Conservation (phyloP, 2,329 filamentous ascomycete genomes). For the Fusarium irregulare region DNA sequence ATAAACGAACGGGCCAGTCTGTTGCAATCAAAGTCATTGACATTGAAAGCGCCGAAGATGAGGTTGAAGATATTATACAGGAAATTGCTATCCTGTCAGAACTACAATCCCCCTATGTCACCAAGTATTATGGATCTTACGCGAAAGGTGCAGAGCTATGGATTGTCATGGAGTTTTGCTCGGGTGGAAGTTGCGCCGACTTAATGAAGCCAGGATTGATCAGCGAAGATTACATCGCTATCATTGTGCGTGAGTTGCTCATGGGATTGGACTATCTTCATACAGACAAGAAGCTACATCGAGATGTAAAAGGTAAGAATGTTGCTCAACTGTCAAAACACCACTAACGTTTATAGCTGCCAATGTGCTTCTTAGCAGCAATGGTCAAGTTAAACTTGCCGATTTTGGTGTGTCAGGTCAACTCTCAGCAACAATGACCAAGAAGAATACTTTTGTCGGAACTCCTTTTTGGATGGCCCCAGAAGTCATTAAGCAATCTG, state of each 20-base stretch:
- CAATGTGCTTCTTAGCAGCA: slow-evolving; percentile 88
- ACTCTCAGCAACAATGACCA: slow-evolving; percentile 97
- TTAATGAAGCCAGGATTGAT: slow-evolving; percentile 94
- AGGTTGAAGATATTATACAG: slow-evolving; percentile 99
- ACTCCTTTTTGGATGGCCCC: slow-evolving; percentile 99
- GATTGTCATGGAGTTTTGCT: slow-evolving; percentile 99
- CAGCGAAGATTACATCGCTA: slow-evolving; percentile 95
- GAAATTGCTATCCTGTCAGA: slow-evolving; percentile 98
- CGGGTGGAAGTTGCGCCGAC: slow-evolving; percentile 94
- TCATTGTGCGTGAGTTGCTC: slow-evolving; percentile 90
- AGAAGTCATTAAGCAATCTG: slow-evolving; percentile 98
- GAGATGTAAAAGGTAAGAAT: slow-evolving; percentile 87
- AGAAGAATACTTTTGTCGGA: slow-evolving; percentile 98
- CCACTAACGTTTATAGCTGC: slow-evolving; percentile 69
- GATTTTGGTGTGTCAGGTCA: slow-evolving; percentile 98
- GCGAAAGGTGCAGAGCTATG: slow-evolving; percentile 95
- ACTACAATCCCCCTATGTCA: slow-evolving; percentile 94
- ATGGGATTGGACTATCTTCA: slow-evolving; percentile 93
- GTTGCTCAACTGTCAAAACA: neutral
- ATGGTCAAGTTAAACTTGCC: slow-evolving; percentile 94
- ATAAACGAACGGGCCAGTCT: slow-evolving; percentile 90
- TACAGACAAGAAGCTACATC: slow-evolving; percentile 93
- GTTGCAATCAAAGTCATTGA: slow-evolving; percentile 99
- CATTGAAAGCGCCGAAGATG: slow-evolving; percentile 98
- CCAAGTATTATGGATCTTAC: slow-evolving; percentile 97